A percentile compares a stretch with the other conserved stretches of the same genome.
These are phyloP conservation scores for Taiwanofungus camphoratus DNA, from an alignment of 1,284 basidiomycete genomes.

Conservation along the genomic window DNA sequence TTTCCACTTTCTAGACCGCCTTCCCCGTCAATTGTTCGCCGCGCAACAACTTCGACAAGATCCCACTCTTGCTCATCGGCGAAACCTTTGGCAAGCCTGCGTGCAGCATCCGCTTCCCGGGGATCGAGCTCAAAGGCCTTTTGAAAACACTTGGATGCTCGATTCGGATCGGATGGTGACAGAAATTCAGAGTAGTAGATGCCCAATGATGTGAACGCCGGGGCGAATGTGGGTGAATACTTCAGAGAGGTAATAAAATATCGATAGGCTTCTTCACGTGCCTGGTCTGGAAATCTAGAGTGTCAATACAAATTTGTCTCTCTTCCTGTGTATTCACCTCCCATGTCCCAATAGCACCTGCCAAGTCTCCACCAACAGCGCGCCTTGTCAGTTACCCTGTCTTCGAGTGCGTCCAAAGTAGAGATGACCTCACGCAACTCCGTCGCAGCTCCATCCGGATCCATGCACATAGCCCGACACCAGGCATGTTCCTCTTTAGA, in stretches of 20 bases:
- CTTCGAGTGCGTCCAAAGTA: slow-evolving; percentile 48
- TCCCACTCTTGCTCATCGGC: slow-evolving; percentile 96
- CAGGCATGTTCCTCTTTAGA: slow-evolving; percentile 84
- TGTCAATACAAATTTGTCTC: no score
- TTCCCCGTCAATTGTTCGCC: slow-evolving; percentile 89
- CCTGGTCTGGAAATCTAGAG: slow-evolving; percentile 33
- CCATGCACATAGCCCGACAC: slow-evolving; percentile 66
- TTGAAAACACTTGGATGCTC: slow-evolving; percentile 95
- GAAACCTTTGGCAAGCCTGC: slow-evolving; percentile 81
- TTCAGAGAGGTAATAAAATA: slow-evolving; percentile 84
- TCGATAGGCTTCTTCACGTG: slow-evolving; percentile 64
- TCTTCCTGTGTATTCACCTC: slow-evolving; percentile 46
- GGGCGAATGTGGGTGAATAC: slow-evolving; percentile 72
- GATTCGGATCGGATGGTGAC: slow-evolving; percentile 72
- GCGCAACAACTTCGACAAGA: slow-evolving; percentile 88
- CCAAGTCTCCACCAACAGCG: slow-evolving; percentile 85
- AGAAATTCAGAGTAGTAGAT: slow-evolving; percentile 78
- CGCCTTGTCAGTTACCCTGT: slow-evolving; percentile 56
- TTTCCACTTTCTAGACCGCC: slow-evolving; percentile 63
- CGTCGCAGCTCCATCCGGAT: slow-evolving; percentile 46
- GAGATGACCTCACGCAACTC: slow-evolving; percentile 58
- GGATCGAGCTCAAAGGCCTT: slow-evolving; percentile 98
- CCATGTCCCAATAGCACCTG: slow-evolving; percentile 70
- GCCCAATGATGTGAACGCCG: slow-evolving; percentile 92
- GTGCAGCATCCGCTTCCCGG: slow-evolving; percentile 82